Evolutionary conservation across 2,329 filamentous ascomycete species (phyloP).

Genomic region (Whalleya microplaca): DNA sequence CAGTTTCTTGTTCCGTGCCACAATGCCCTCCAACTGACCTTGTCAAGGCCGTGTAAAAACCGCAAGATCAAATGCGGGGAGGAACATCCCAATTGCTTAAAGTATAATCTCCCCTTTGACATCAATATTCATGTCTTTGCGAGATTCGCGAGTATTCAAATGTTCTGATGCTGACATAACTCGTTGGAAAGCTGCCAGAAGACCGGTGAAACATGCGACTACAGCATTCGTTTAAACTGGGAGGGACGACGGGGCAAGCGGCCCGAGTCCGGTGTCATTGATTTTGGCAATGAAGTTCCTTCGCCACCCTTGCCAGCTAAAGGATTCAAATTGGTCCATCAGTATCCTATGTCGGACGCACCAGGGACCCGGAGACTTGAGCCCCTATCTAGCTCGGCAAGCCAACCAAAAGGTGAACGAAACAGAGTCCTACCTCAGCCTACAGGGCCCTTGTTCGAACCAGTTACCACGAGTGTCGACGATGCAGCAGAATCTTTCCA

Average conservation of each 20-base stretch:
- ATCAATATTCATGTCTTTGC: constrained; percentile 5
- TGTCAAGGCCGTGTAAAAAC: constrained; percentile 73
- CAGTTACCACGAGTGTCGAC: constrained; percentile 21
- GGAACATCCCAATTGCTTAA: constrained; percentile 72
- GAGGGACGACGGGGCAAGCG: constrained; percentile 70
- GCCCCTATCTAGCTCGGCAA: constrained; percentile 31
- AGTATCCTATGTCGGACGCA: constrained; percentile 34
- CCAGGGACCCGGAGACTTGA: constrained; percentile 36
- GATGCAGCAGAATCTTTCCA: constrained; percentile 27
- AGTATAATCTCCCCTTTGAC: constrained; percentile 45
- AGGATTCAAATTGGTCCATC: constrained; percentile 42
- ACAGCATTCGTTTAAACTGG: constrained; percentile 82
- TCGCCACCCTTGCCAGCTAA: constrained; percentile 35
- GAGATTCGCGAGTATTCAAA: constrained; percentile 3
- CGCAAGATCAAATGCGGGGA: constrained; percentile 83
- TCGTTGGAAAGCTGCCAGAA: constrained; percentile 59
- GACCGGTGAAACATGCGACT: constrained; percentile 76
- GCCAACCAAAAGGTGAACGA: constrained; percentile 23
- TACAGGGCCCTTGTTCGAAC: constrained; percentile 24
- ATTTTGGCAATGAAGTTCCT: constrained; percentile 33
- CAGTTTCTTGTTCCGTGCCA: constrained; percentile 25
- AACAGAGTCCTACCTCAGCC: constrained; percentile 18
- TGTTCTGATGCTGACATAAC: constrained; percentile 20
- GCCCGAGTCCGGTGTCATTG: constrained; percentile 42
- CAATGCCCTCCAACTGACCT: constrained; percentile 22